Conservation (phyloP, 2,329 filamentous ascomycete species). For the Trichoderma aggressivum region DNA sequence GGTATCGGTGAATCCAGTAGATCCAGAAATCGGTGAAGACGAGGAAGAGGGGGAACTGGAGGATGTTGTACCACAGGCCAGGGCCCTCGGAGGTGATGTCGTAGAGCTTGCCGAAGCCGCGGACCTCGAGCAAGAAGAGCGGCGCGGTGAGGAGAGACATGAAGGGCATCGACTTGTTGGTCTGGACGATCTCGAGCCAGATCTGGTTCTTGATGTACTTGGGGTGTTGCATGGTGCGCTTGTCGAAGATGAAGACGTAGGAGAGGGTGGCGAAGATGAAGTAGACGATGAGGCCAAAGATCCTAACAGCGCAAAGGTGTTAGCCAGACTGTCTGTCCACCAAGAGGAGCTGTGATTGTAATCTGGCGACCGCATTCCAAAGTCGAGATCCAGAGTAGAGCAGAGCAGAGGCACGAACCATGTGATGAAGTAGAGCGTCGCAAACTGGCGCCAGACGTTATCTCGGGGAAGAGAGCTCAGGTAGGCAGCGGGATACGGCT, state of each 20-base stretch:
- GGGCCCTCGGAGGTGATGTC: conserved; percentile 73
- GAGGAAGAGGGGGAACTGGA: conserved; percentile 86
- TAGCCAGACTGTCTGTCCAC: background rate
- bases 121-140: conserved; percentile 78
- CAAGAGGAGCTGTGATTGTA: background rate
- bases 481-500: conserved; percentile 74
- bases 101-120: conserved; percentile 84
- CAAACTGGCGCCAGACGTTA: conserved; percentile 68
- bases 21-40: conserved; percentile 85
- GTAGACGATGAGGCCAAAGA: conserved; percentile 82
- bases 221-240: conserved; percentile 81
- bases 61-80: conserved; percentile 70
- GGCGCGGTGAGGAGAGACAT: conserved; percentile 81
- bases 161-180: conserved; percentile 70
- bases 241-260: conserved; percentile 88
- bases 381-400: background rate
- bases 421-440: conserved; percentile 78
- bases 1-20: conserved; percentile 85
- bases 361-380: background rate
- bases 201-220: conserved; percentile 96
- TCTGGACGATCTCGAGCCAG: conserved; percentile 77
- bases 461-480: conserved; percentile 74
- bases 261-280: conserved; percentile 80
- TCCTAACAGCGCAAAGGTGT: conserved; percentile 47
- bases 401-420: conserved; percentile 56